Percentiles rank a stretch among this genome's conserved stretches.
phyloP scores from a whole-genome alignment of 495 filamentous ascomycete species.

The Penicillium dipodomyicola region DNA sequence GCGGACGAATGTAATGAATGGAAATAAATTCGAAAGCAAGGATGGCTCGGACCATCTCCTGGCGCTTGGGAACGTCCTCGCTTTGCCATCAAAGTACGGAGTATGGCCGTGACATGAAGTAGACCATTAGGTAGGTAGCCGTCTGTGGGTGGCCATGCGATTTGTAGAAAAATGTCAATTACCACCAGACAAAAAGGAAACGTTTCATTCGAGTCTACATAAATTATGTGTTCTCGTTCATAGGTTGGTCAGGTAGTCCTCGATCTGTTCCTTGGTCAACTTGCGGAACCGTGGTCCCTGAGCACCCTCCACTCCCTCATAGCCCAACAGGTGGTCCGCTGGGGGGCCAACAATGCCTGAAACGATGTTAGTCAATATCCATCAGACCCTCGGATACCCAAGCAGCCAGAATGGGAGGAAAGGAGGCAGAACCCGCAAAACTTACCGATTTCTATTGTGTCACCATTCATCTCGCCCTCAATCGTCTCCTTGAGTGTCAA shows the following conservation, averaged over 20 bases:
- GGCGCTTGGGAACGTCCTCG: background rate
- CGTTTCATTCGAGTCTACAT: constrained; percentile 28
- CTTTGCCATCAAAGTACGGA: background rate
- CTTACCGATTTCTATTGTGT: constrained; percentile 97
- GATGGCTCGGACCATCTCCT: background rate
- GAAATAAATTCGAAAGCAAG: background rate
- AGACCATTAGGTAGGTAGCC: background rate
- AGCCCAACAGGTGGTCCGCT: constrained; percentile 86
- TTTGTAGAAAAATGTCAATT: constrained; percentile 17
- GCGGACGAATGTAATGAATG: background rate
- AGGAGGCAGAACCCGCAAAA: constrained; percentile 1
- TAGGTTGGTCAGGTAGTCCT: constrained; percentile 98
- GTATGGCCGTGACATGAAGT: background rate
- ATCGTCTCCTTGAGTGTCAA: constrained; percentile 98
- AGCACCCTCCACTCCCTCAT: constrained; percentile 86
- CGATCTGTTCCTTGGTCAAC: constrained; percentile 94
- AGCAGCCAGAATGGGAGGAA: background rate
- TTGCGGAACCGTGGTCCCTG: constrained; percentile 92
- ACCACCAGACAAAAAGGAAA: constrained; percentile 21
- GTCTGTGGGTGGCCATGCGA: constrained; percentile 11
- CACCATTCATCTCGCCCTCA: constrained; percentile 98
- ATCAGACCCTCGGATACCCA: background rate
- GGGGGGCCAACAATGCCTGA: constrained; percentile 92
- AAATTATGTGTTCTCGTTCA: constrained; percentile 35
- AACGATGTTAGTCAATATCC: constrained; percentile 9